phyloP scores from a whole-genome alignment of 2,329 filamentous ascomycete genomes.

The Diaporthe destruens region DNA sequence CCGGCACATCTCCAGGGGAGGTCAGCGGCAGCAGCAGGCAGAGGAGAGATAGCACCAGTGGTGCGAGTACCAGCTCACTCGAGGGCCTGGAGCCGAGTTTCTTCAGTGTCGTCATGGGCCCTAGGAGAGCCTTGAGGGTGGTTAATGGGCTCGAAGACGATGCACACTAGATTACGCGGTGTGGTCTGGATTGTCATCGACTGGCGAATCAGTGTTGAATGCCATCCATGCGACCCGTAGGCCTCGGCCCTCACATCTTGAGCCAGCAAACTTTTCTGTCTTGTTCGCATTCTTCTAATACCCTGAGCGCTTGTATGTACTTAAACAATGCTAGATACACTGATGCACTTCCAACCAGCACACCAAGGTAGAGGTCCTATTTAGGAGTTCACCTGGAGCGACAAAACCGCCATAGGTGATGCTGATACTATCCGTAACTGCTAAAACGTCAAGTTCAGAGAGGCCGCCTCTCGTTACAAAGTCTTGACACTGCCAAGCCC shows the following conservation, averaged over 20 bases:
- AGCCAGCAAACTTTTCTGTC: neutral
- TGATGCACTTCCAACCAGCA: neutral
- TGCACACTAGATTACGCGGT: conserved; percentile 12
- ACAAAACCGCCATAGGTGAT: neutral
- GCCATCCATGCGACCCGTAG: neutral
- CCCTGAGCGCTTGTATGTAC: conserved; percentile 23
- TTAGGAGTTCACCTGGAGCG: too few species aligned
- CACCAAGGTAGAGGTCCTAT: neutral
- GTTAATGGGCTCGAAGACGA: conserved; percentile 62
- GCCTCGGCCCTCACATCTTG: neutral
- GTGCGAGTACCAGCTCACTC: conserved; percentile 53
- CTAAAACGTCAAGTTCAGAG: too few species aligned
- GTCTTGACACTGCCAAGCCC: neutral
- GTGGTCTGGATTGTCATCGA: neutral
- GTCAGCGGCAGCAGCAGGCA: conserved; percentile 43
- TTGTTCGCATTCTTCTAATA: conserved; percentile 9
- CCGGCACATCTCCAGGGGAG: conserved; percentile 44
- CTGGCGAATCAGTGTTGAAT: neutral
- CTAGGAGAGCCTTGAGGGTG: conserved; percentile 73
- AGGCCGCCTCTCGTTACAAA: neutral
- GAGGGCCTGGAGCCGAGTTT: conserved; percentile 70
- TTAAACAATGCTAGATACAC: conserved; percentile 11
- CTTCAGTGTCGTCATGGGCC: conserved; percentile 73
- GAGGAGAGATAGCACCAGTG: conserved; percentile 51
- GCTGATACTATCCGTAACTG: neutral